Conservation (phyloP, 1,284 basidiomycete genomes). For the Ceratobasidium sp. region DNA sequence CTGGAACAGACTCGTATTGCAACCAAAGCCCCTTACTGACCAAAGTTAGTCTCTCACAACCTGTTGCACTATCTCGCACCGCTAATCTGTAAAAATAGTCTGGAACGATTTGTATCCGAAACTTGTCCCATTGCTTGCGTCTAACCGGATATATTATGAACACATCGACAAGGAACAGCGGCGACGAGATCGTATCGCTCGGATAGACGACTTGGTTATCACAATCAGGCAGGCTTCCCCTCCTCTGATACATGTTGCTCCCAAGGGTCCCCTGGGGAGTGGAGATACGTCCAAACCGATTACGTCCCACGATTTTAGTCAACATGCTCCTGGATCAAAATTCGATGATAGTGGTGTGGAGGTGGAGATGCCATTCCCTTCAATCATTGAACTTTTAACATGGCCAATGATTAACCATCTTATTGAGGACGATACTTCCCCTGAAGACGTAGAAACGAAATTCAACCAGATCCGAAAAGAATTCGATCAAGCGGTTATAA, state of each 20-base stretch:
- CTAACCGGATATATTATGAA: constrained; percentile 2
- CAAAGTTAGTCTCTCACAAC: not conserved
- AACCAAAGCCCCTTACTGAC: constrained; percentile 39
- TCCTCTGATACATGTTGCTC: not conserved
- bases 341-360: not conserved
- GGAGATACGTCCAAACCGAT: too few relatives aligned
- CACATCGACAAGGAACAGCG: constrained; percentile 15
- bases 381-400: not conserved
- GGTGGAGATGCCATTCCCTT: constrained; percentile 5
- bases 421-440: not conserved
- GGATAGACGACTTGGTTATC: not conserved
- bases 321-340: not conserved
- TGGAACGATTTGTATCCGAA: constrained; percentile 31
- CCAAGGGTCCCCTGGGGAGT: not conserved
- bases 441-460: not conserved
- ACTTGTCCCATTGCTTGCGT: constrained; percentile 21
- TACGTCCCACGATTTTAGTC: too few relatives aligned
- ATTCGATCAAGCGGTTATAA: not conserved
- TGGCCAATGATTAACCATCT: constrained; percentile 13
- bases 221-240: not conserved
- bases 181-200: not conserved
- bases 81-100: not conserved
- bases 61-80: too few relatives aligned
- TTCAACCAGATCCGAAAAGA: not conserved
- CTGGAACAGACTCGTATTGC: constrained; percentile 17